Evolutionary conservation across 306 rosid genomes (phyloP).

Genomic region (Abrus pulchellus): DNA sequence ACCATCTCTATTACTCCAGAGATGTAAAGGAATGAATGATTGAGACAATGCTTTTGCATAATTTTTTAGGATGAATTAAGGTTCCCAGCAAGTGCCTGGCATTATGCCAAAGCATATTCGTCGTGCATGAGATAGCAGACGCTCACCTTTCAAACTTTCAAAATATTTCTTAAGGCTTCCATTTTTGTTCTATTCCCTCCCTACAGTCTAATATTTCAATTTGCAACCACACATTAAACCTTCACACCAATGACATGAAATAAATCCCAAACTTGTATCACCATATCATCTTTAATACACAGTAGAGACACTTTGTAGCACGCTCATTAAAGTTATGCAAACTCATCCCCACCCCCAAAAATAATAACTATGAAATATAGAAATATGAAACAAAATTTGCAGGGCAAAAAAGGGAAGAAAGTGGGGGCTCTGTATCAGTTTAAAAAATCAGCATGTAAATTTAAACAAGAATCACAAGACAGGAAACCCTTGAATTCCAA

Average conservation of each 20-base stretch:
- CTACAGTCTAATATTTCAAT: not conserved
- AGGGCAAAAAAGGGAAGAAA: not conserved
- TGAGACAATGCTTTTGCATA: conserved; percentile 24
- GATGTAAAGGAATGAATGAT: conserved; percentile 28
- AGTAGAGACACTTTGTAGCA: not conserved
- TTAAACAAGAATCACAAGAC: not conserved
- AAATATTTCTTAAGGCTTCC: not conserved
- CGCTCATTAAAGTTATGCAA: conserved; percentile 8
- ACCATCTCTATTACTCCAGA: not conserved
- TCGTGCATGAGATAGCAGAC: conserved; percentile 30
- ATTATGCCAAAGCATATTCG: conserved; percentile 51
- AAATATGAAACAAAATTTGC: conserved; percentile 17
- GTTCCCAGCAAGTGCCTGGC: conserved; percentile 6
- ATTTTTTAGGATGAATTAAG: not conserved
- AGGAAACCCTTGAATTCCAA: conserved; percentile 34
- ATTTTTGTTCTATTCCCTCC: conserved; percentile 1
- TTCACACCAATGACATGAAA: conserved; percentile 26
- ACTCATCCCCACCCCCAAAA: not conserved
- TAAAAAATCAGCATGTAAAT: not conserved
- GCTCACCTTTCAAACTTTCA: conserved; percentile 24
- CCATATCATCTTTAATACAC: conserved; percentile 19
- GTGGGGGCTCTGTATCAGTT: not conserved
- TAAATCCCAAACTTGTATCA: conserved; percentile 2
- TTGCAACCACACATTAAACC: not conserved
- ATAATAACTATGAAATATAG: not conserved